These are phyloP conservation scores for Ganoderma lingzhi DNA, from an alignment of 1,284 basidiomycete genomes.

Conservation along the genomic window DNA sequence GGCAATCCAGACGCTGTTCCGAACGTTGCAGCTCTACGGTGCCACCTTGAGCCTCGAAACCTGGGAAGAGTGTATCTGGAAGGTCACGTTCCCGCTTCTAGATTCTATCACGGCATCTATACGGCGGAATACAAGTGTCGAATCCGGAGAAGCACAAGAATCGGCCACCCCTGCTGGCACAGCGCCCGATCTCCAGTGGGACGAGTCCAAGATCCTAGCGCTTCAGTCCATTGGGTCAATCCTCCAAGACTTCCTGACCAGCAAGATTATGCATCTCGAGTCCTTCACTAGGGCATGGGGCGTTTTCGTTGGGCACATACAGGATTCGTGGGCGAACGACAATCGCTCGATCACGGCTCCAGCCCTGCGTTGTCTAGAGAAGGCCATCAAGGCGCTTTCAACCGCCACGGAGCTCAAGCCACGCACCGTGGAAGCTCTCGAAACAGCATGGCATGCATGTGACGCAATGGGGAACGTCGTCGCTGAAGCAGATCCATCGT, in stretches of 20 bases:
- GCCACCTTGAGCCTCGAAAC: slow-evolving; percentile 79
- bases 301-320: slow-evolving; percentile 73
- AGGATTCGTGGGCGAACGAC: slow-evolving; percentile 75
- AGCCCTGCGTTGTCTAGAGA: slow-evolving; percentile 83
- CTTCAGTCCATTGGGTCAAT: slow-evolving; percentile 87
- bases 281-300: slow-evolving; percentile 79
- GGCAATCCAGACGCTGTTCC: slow-evolving; percentile 94
- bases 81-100: slow-evolving; percentile 89
- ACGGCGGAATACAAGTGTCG: slow-evolving; percentile 43
- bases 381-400: slow-evolving; percentile 68
- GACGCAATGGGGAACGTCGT: slow-evolving; percentile 67
- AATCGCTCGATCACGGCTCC: slow-evolving; percentile 78
- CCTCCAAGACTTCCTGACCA: slow-evolving; percentile 79
- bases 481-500: slow-evolving; percentile 26
- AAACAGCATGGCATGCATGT: slow-evolving; percentile 77
- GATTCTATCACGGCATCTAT: slow-evolving; percentile 73
- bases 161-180: slow-evolving; percentile 27
- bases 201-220: slow-evolving; percentile 90
- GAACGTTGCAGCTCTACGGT: slow-evolving; percentile 94
- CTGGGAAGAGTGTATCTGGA: slow-evolving; percentile 91
- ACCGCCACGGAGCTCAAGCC: slow-evolving; percentile 49
- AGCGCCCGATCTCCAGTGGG: slow-evolving; percentile 62
- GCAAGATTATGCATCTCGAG: slow-evolving; percentile 76
- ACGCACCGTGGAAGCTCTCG: slow-evolving; percentile 59
- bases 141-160: slow-evolving; percentile 12